phyloP scores from a whole-genome alignment of 768 basidiomycete species.

The Phlebiopsis gigantea region DNA sequence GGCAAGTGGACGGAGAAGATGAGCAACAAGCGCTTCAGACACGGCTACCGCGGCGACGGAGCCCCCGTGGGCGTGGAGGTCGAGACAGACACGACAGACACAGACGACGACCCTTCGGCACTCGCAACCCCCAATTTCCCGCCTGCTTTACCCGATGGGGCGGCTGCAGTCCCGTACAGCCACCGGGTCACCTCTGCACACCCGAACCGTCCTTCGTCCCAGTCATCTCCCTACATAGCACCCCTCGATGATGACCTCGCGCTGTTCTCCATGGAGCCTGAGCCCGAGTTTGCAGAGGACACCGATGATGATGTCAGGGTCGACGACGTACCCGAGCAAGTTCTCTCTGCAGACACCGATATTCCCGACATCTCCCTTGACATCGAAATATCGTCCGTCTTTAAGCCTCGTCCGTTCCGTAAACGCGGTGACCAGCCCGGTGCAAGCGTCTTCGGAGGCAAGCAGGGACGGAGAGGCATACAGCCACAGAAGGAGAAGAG shows the following conservation, averaged over 20 bases:
- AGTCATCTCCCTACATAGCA: constrained; percentile 20
- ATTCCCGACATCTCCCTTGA: constrained; percentile 36
- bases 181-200: constrained; percentile 19
- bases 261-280: constrained; percentile 46
- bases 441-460: constrained; percentile 14
- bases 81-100: constrained; percentile 35
- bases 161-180: constrained; percentile 12
- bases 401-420: constrained; percentile 66
- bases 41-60: neutral
- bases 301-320: constrained; percentile 27
- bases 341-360: neutral
- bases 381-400: constrained; percentile 67
- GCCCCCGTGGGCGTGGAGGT: constrained; percentile 32
- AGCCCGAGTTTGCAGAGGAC: constrained; percentile 12
- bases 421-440: constrained; percentile 30
- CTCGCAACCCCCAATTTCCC: constrained; percentile 9
- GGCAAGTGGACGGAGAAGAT: constrained; percentile 31
- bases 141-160: neutral
- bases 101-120: constrained; percentile 27
- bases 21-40: constrained; percentile 23
- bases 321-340: neutral
- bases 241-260: constrained; percentile 27
- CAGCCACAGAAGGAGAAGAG: constrained; percentile 21
- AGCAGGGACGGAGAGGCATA: constrained; percentile 21
- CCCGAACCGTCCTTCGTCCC: constrained; percentile 22